Base-by-base conservation (phyloP, 2,329 filamentous ascomycete species). In the Monosporascus sp. region DNA sequence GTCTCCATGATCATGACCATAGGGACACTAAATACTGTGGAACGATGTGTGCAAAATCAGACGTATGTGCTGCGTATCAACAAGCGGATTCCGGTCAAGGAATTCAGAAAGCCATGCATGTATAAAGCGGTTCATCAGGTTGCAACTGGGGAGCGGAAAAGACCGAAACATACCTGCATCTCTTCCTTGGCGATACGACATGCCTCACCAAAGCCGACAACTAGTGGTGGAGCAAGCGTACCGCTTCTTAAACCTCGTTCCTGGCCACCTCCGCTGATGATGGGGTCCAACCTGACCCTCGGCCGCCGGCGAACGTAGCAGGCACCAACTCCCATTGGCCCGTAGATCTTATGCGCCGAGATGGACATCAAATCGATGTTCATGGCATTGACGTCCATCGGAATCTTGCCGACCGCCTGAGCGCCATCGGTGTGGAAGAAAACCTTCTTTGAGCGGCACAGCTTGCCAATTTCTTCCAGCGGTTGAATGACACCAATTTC, bases 401-500 rank as follows among this genome's bases (percentile, higher is more conserved):
- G 90, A 48, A 99, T 97, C 78, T 99, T 99, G 67, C 94, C 94
- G n/a, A 97, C 92, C 17, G 94, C 94, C 75, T 99, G 94, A 1
- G 94, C 94, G 49, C 81, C 94, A 70, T 99, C 94, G 24, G 91
- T 96, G 74, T 99, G 94, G 83, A 99, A 99, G 74, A 97, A 99
- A 45, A 97, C 79, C 77, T 97, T 97, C 72, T 90, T 94, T 51
- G 84, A 81, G 49, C 94, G 85, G 72, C 94, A 99, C 15, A 99
- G 77, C 72, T 87, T 88, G 65, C 94, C 94, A 68, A 99, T 99
- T 74, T 96, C 84, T 63, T 90, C 89, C 54, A 99, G 74, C 1
- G 94, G 94, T 72, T 99, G 94, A 54, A 99, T 95, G n/a, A 99
- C 94, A 66, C 94, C 94, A 65, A 99, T 97, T 74, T 99, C 94